A percentile compares a stretch with the other conserved stretches of the same genome.
These are phyloP conservation scores for Mycena venus DNA, from an alignment of 768 basidiomycete genomes.

Conservation along the genomic window DNA sequence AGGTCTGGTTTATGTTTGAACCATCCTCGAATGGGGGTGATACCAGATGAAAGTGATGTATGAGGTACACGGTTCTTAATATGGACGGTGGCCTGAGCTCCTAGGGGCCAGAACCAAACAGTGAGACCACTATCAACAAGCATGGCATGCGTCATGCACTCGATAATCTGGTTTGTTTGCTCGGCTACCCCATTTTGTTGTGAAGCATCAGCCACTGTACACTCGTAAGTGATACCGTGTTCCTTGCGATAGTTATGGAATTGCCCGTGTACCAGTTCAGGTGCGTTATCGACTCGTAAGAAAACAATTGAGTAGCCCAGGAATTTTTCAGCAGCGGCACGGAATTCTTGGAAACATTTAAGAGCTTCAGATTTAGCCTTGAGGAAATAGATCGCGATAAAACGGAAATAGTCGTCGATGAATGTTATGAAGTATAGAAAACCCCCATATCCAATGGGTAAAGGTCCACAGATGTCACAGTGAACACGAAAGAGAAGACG, in stretches of 20 bases:
- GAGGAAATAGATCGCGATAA: conserved; percentile 14
- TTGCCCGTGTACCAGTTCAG: conserved; percentile 35
- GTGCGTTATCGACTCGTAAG: conserved; percentile 40
- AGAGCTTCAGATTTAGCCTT: conserved; percentile 17
- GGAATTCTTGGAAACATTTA: conserved; percentile 23
- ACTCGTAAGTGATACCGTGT: conserved; percentile 37
- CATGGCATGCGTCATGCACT: background rate
- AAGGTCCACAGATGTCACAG: conserved; percentile 28
- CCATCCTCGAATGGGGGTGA: too few relatives aligned
- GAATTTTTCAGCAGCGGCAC: background rate
- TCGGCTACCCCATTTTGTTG: background rate
- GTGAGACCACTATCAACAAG: too few relatives aligned
- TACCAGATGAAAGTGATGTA: too few relatives aligned
- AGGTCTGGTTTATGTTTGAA: too few relatives aligned
- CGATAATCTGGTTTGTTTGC: background rate
- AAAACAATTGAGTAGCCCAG: background rate
- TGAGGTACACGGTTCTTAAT: too few relatives aligned
- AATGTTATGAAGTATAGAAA: conserved; percentile 40
- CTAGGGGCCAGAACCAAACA: too few relatives aligned
- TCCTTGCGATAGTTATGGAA: conserved; percentile 29
- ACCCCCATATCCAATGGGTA: conserved; percentile 8
- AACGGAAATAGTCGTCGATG: conserved; percentile 39
- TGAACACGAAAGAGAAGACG: conserved; percentile 13
- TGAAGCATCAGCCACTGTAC: conserved; percentile 39
- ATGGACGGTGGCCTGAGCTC: too few relatives aligned